phyloP scores from a whole-genome alignment of 2,329 filamentous ascomycete species.

The Penicillium sumatraense region DNA sequence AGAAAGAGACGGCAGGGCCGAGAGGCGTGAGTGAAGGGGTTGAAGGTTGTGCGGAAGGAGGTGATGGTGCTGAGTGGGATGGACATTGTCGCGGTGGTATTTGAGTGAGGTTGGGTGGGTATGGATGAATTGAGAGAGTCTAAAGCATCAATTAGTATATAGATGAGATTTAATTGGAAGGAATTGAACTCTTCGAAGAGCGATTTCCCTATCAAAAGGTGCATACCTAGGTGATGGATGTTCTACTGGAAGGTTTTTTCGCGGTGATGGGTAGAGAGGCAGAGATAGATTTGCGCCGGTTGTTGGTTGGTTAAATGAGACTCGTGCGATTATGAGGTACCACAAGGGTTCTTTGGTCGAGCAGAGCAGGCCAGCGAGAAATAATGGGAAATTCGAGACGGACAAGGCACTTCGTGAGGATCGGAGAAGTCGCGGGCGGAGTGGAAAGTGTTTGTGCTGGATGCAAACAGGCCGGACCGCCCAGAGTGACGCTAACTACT shows the following conservation, averaged over 20 bases:
- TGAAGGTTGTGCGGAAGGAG: conserved; percentile 84
- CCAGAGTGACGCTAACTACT: conserved; percentile 8
- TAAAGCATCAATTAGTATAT: too few species aligned
- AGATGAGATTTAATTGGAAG: background rate
- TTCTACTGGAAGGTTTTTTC: conserved; percentile 8
- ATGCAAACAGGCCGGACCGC: conserved; percentile 34
- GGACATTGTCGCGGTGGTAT: conserved; percentile 32
- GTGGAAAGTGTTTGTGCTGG: conserved; percentile 30
- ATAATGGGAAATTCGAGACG: background rate
- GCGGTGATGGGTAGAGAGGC: background rate
- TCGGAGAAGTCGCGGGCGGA: conserved; percentile 11
- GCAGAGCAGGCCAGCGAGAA: background rate
- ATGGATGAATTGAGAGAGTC: background rate
- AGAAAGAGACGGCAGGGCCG: conserved; percentile 89
- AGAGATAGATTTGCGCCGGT: background rate
- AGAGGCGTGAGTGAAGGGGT: conserved; percentile 80
- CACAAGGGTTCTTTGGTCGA: background rate
- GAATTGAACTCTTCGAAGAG: too few species aligned
- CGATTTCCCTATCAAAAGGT: background rate
- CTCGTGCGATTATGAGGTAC: background rate
- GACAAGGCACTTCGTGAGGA: background rate
- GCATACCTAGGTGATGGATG: conserved; percentile 4
- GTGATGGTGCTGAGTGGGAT: conserved; percentile 58
- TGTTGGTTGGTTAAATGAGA: background rate
- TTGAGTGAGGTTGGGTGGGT: background rate